Evolutionary conservation across 2,329 filamentous ascomycete species (phyloP), one percentile per base, ranked within the genome.

Genomic region (Epichloe scottii): DNA sequence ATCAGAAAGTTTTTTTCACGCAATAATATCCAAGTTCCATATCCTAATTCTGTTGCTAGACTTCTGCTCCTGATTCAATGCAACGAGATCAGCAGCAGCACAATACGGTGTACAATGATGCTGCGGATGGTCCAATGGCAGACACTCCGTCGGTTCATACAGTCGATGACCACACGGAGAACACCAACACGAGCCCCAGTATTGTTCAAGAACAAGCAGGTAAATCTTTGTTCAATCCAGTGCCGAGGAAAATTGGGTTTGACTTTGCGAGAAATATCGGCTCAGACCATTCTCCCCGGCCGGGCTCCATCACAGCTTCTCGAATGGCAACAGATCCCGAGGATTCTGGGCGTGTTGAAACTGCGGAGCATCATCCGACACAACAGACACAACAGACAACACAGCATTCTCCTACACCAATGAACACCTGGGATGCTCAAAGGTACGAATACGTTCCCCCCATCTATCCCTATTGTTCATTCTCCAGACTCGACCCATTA

Each of bases 401-500:
- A 14, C 43, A 33, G 21, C 17, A 21, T 8, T 40, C 46, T 19
- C 17, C n/a, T 12, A 17, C 42, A 4, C 11, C 39, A 14, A 60
- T 68, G 62, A 62, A 64, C 53, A 68, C 67, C 53, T 80, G 76
- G 76, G 74, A 80, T 60, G 75, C 77, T 61, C 74, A 77, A 65
- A 71, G 69, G 76, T 78, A 57, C 62, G 68, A 62, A 15, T 17
- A 37, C 33, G 15, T 23, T 35, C 19, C 10, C 7, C 10, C 37
- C 21, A 11, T 5, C 14, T 14, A 40, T 48, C n/a, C 26, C n/a
- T 14, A 10, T 12, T 21, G 40, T 21, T 12, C 40, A 26, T 17
- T 12, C 19, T 42, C 19, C 12, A 3, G 40, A 12, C 11, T 21
- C 17, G 12, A 23, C 10, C 39, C 8, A 26, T 37, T 3, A 43